These are phyloP conservation scores for Globisporangium iwayamae DNA, from an alignment of 352 stramenopile genomes.

Conservation along the genomic window DNA sequence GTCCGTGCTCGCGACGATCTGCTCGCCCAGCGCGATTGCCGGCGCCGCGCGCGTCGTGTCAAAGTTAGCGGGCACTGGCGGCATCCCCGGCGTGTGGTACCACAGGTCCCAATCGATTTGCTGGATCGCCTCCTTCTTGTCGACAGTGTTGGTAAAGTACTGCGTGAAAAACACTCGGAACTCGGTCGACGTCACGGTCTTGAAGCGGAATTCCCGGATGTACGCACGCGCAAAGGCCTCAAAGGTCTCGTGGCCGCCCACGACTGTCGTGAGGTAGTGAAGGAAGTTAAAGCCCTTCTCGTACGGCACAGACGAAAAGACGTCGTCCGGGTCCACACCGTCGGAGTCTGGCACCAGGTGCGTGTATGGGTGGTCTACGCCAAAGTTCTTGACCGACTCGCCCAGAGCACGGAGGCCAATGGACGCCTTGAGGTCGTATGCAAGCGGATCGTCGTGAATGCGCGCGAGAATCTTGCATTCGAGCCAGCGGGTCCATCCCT, in stretches of 20 bases:
- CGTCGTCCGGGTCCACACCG: slow-evolving; percentile 94
- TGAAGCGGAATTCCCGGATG: slow-evolving; percentile 86
- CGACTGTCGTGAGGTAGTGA: slow-evolving; percentile 67
- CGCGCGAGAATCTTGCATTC: slow-evolving; percentile 94
- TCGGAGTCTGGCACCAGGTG: slow-evolving; percentile 82
- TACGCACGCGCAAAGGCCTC: slow-evolving; percentile 91
- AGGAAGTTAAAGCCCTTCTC: slow-evolving; percentile 92
- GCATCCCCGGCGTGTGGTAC: slow-evolving; percentile 90
- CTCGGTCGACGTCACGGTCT: slow-evolving; percentile 81
- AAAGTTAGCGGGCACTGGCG: slow-evolving; percentile 77
- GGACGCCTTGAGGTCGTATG: slow-evolving; percentile 54
- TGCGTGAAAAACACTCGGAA: slow-evolving; percentile 69
- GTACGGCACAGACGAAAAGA: slow-evolving; percentile 94
- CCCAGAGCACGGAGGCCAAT: slow-evolving; percentile 41
- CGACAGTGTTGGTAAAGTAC: slow-evolving; percentile 58
- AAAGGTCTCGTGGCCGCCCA: slow-evolving; percentile 42
- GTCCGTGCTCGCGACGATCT: slow-evolving; percentile 28
- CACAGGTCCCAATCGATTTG: slow-evolving; percentile 93
- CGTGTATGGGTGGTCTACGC: slow-evolving; percentile 79
- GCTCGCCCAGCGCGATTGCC: slow-evolving; percentile 38
- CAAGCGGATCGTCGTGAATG: slow-evolving; percentile 36
- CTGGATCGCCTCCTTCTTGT: slow-evolving; percentile 32
- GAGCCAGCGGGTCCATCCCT: slow-evolving; percentile 97
- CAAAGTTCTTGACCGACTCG: slow-evolving; percentile 46
- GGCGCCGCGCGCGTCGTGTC: slow-evolving; percentile 76